A percentile compares a stretch with the other conserved stretches of the same genome.
Conservation (phyloP, 495 filamentous ascomycete genomes). For the Neurospora discreta region DNA sequence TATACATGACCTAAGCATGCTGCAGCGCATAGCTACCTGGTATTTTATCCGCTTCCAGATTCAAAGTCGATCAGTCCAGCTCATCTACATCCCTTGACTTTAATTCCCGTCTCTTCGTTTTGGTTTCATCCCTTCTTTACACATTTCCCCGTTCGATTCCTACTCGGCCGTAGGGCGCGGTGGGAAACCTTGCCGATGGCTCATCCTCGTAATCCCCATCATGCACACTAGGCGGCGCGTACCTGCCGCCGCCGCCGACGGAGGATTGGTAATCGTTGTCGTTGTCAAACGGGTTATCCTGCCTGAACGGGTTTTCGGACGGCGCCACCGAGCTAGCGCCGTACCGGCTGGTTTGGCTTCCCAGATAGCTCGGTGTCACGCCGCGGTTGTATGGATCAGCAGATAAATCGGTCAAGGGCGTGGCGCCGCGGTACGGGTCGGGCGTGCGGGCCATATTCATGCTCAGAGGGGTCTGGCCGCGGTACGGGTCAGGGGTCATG, state of each 20-base stretch:
- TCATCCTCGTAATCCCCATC: slow-evolving; percentile 31
- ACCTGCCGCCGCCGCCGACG: slow-evolving; percentile 14
- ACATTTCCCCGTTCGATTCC: background rate
- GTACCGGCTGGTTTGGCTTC: slow-evolving; percentile 4
- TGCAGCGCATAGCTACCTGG: background rate
- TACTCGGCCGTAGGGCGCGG: slow-evolving; percentile 34
- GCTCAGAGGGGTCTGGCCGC: background rate
- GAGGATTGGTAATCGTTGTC: slow-evolving; percentile 25
- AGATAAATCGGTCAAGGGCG: background rate
- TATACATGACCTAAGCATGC: background rate
- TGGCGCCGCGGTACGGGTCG: slow-evolving; percentile 5
- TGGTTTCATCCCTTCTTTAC: background rate
- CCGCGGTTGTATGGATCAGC: slow-evolving; percentile 9
- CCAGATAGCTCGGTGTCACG: slow-evolving; percentile 1
- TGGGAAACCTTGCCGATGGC: slow-evolving; percentile 29
- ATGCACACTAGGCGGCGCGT: slow-evolving; percentile 23
- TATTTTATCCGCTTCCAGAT: background rate
- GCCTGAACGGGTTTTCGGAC: slow-evolving; percentile 22
- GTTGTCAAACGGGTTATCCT: slow-evolving; percentile 33
- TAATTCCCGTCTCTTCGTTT: background rate
- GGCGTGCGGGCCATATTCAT: slow-evolving; percentile 5
- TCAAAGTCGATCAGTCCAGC: background rate
- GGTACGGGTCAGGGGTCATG: slow-evolving; percentile 9
- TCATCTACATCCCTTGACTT: background rate
- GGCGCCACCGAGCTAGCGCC: slow-evolving; percentile 5